phyloP scores from a whole-genome alignment of 345 rosid species.

The Syzygium aqueum region DNA sequence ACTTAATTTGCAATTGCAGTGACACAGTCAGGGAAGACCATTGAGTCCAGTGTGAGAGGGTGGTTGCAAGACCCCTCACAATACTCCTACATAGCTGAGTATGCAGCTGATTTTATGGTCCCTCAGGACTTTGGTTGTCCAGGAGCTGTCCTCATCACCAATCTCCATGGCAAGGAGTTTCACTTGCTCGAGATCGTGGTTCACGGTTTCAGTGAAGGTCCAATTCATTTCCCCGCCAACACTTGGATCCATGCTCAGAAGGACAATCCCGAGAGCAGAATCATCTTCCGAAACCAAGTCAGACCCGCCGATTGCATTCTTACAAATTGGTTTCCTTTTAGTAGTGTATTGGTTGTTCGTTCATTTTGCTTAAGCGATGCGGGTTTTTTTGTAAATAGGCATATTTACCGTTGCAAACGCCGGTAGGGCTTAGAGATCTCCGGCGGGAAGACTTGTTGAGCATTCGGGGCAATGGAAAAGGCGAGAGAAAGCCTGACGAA shows the following conservation, averaged over 20 bases:
- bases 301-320: neutral
- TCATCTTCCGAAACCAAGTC: conserved; percentile 76
- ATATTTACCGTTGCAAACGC: conserved; percentile 63
- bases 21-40: conserved; percentile 56
- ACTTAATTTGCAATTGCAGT: conserved; percentile 23
- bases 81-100: conserved; percentile 37
- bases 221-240: conserved; percentile 61
- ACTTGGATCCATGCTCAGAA: conserved; percentile 79
- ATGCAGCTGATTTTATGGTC: conserved; percentile 57
- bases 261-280: conserved; percentile 63
- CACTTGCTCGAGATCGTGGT: conserved; percentile 57
- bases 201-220: conserved; percentile 54
- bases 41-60: conserved; percentile 46
- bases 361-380: neutral
- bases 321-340: neutral
- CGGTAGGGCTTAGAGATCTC: conserved; percentile 62
- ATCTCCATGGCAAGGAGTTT: conserved; percentile 67
- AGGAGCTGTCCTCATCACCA: conserved; percentile 66
- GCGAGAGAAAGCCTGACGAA: conserved; percentile 60
- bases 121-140: conserved; percentile 71
- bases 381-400: conserved; percentile 27
- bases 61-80: conserved; percentile 56
- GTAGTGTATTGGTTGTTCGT: neutral
- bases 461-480: conserved; percentile 69
- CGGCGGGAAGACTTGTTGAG: conserved; percentile 57